phyloP scores from a whole-genome alignment of 1,284 basidiomycete genomes.

The Ustilago shanxiensis region DNA sequence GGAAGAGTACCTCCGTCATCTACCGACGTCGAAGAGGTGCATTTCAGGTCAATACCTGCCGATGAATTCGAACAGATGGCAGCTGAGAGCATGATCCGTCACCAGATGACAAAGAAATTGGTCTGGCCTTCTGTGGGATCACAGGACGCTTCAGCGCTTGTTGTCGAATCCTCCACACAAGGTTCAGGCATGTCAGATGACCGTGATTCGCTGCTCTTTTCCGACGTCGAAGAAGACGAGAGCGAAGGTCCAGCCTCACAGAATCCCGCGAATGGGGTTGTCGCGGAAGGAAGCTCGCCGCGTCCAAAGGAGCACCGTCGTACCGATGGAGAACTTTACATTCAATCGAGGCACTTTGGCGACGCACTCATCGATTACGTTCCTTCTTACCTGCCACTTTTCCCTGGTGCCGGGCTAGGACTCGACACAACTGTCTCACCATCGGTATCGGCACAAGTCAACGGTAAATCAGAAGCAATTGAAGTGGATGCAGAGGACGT shows the following conservation, averaged over 20 bases:
- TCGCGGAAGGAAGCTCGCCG: no score
- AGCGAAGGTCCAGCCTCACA: constrained; percentile 9
- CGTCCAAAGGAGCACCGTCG: constrained; percentile 21
- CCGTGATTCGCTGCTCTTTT: constrained; percentile 20
- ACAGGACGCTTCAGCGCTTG: neutral
- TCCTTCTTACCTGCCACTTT: constrained; percentile 37
- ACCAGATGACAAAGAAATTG: constrained; percentile 25
- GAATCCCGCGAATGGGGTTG: neutral
- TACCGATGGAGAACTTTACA: neutral
- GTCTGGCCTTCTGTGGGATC: constrained; percentile 25
- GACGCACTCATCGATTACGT: constrained; percentile 42
- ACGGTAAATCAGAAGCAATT: neutral
- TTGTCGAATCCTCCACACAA: constrained; percentile 21
- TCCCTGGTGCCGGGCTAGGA: constrained; percentile 9
- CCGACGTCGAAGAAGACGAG: constrained; percentile 28
- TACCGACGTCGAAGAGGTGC: constrained; percentile 21
- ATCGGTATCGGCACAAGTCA: neutral
- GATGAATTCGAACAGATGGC: constrained; percentile 27
- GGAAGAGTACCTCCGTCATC: constrained; percentile 31
- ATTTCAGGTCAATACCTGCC: constrained; percentile 23
- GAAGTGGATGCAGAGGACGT: neutral
- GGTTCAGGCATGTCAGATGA: constrained; percentile 27
- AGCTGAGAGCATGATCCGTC: constrained; percentile 32
- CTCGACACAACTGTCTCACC: neutral
- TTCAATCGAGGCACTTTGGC: constrained; percentile 26